Conservation (phyloP, 352 stramenopile species). For the Plasmopara viticola region DNA sequence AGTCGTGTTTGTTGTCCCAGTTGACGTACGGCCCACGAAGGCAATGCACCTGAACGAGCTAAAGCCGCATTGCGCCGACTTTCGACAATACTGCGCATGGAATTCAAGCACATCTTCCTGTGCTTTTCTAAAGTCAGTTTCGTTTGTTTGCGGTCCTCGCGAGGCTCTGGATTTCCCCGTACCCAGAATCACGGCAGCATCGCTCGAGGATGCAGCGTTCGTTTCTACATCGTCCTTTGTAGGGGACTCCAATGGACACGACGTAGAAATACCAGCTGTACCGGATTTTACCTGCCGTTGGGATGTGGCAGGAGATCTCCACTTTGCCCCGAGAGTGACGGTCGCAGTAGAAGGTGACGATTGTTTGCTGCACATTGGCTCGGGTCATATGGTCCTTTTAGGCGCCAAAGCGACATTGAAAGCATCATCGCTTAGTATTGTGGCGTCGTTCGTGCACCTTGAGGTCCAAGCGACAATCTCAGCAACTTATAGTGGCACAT, state of each 20-base stretch:
- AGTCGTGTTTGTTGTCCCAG: background rate
- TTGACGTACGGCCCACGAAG: constrained; percentile 3
- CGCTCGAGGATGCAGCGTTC: constrained; percentile 2
- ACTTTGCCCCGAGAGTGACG: constrained; percentile 28
- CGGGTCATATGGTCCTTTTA: constrained; percentile 51
- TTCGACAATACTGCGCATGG: constrained; percentile 33
- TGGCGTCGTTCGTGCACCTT: constrained; percentile 58
- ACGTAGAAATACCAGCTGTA: constrained; percentile 7
- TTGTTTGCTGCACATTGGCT: constrained; percentile 45
- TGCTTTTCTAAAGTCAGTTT: constrained; percentile 34
- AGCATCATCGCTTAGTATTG: constrained; percentile 42
- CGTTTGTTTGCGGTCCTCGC: constrained; percentile 37
- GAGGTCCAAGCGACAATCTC: constrained; percentile 31
- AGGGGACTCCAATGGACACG: constrained; percentile 2
- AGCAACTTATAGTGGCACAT: constrained; percentile 31
- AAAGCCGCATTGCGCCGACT: constrained; percentile 39
- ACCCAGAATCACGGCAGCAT: constrained; percentile 3
- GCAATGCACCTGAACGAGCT: constrained; percentile 8
- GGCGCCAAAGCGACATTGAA: constrained; percentile 24
- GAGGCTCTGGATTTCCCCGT: background rate
- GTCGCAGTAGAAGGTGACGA: constrained; percentile 44
- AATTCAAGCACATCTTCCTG: constrained; percentile 50
- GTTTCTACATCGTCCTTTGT: constrained; percentile 7
- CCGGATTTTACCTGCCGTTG: constrained; percentile 43
- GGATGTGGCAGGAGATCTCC: constrained; percentile 53